These are phyloP conservation scores for Sphaerulina populicola DNA, from an alignment of 2,329 filamentous ascomycete species.

Conservation along the genomic window DNA sequence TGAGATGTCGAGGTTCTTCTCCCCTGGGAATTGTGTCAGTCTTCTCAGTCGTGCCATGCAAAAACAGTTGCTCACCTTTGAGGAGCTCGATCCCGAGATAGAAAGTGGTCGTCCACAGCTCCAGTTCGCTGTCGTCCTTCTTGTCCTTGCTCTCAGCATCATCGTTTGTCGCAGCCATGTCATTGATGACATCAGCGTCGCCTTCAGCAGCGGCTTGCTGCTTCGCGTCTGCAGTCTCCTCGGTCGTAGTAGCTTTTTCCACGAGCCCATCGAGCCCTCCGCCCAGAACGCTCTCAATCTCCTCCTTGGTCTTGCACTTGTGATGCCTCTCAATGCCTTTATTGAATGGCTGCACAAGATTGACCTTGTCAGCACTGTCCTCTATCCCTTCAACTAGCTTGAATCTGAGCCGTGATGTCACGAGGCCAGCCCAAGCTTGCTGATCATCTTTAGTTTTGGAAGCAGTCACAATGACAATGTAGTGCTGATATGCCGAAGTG, in stretches of 20 bases:
- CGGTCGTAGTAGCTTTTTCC: conserved; percentile 48
- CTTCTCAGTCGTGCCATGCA: background rate
- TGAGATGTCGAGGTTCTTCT: conserved; percentile 67
- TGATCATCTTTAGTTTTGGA: conserved; percentile 78
- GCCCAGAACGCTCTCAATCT: conserved; percentile 54
- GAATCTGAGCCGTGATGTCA: conserved; percentile 79
- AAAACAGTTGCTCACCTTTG: conserved; percentile 14
- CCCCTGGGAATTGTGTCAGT: conserved; percentile 39
- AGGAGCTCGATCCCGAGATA: conserved; percentile 83
- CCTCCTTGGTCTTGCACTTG: conserved; percentile 53
- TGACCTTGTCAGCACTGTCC: conserved; percentile 61
- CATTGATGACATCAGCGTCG: conserved; percentile 27
- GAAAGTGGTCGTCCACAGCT: conserved; percentile 80
- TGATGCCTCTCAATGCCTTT: conserved; percentile 85
- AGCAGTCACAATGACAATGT: conserved; percentile 76
- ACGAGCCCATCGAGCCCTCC: conserved; percentile 56
- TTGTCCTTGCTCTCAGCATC: conserved; percentile 29
- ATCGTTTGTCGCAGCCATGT: conserved; percentile 27
- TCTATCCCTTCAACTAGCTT: conserved; percentile 78
- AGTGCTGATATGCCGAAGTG: conserved; percentile 87
- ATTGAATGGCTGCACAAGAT: conserved; percentile 80
- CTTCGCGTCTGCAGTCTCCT: conserved; percentile 43
- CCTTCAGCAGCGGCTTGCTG: conserved; percentile 41
- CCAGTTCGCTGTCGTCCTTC: conserved; percentile 39
- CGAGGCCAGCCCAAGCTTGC: conserved; percentile 78